Evolutionary conservation across 108 stramenopile species (phyloP).

Genomic region (Nannochloropsis salina): DNA sequence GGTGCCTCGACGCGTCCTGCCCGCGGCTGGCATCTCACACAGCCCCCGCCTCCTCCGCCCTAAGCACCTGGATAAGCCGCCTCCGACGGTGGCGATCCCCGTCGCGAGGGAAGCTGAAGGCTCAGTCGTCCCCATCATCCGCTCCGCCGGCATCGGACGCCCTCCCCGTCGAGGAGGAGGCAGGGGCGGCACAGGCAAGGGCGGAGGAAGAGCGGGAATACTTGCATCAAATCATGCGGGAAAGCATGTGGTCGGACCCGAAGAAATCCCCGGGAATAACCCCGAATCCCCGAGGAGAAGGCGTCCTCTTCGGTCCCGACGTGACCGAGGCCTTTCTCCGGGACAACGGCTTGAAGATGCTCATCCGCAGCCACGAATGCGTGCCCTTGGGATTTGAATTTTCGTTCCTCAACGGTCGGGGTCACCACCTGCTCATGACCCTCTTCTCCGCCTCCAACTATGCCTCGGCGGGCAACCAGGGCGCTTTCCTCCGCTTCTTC

Average conservation of each 20-base stretch:
- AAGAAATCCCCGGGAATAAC: background rate
- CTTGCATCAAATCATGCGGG: constrained; percentile 14
- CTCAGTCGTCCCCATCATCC: too few relatives aligned
- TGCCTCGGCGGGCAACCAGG: constrained; percentile 54
- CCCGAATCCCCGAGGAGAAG: constrained; percentile 53
- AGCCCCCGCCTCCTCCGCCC: too few relatives aligned
- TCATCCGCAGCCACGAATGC: constrained; percentile 64
- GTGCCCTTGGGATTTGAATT: constrained; percentile 57
- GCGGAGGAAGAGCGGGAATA: background rate
- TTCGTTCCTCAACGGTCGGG: constrained; percentile 24
- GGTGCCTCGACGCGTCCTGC: too few relatives aligned
- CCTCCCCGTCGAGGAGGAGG: background rate
- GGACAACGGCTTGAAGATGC: constrained; percentile 51
- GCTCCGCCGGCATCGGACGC: too few relatives aligned
- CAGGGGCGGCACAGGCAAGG: background rate
- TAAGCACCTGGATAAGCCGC: too few relatives aligned
- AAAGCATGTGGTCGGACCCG: background rate
- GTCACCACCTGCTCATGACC: constrained; percentile 43
- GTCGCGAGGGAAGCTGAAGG: too few relatives aligned
- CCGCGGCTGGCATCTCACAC: too few relatives aligned
- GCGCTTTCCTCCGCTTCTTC: constrained; percentile 38
- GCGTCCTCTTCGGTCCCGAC: constrained; percentile 59
- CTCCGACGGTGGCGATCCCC: too few relatives aligned
- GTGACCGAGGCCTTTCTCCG: constrained; percentile 54
- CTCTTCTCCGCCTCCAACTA: constrained; percentile 62